Percentiles rank a stretch among this genome's conserved stretches.
These are phyloP conservation scores for Sporothrix brasiliensis DNA, from an alignment of 2,329 filamentous ascomycete genomes.

Conservation along the genomic window DNA sequence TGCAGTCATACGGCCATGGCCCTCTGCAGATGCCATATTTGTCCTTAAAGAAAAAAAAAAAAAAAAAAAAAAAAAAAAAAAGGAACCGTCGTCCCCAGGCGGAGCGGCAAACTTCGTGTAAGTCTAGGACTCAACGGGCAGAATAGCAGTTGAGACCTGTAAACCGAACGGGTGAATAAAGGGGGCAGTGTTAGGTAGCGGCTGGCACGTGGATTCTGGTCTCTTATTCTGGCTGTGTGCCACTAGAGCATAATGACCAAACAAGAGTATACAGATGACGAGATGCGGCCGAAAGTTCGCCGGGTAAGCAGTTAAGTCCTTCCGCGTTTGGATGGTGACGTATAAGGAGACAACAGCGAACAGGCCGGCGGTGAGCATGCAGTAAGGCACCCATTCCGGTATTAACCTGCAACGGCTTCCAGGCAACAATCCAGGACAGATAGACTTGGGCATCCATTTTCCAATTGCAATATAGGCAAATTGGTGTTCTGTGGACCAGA, in stretches of 20 bases:
- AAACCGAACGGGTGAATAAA: background rate
- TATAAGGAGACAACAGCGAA: constrained; percentile 2
- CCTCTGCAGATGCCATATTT: background rate
- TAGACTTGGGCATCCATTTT: background rate
- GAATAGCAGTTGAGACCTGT: background rate
- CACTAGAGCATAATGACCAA: background rate
- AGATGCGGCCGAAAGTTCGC: background rate
- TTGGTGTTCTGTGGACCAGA: background rate
- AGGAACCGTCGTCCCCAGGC: background rate
- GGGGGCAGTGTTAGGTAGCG: background rate
- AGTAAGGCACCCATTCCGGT: background rate
- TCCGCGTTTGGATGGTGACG: constrained; percentile 10
- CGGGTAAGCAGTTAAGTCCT: background rate
- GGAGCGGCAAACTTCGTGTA: background rate
- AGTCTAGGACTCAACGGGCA: too few species aligned
- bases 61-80: too few species aligned
- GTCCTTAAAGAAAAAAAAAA: background rate
- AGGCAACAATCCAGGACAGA: constrained; percentile 10
- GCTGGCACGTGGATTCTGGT: constrained; percentile 1
- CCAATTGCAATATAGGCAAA: background rate
- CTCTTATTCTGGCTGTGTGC: background rate
- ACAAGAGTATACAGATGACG: background rate
- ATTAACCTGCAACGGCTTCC: background rate
- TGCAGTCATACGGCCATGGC: background rate
- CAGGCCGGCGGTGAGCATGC: background rate